These are phyloP conservation scores for Aspergillus alliaceus DNA, from an alignment of 2,329 filamentous ascomycete species.

Conservation along the genomic window DNA sequence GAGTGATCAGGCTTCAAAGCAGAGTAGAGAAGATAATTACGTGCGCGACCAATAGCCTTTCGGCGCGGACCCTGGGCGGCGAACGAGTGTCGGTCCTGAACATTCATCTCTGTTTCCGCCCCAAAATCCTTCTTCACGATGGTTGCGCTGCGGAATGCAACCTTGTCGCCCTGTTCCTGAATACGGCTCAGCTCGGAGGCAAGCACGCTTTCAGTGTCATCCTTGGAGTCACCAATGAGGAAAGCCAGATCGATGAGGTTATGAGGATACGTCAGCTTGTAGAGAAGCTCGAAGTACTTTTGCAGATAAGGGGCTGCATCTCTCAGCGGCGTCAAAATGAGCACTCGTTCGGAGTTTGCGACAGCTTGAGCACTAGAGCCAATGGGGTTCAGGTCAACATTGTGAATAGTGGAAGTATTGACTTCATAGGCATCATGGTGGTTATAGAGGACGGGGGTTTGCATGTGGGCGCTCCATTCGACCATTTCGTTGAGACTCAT, in stretches of 20 bases:
- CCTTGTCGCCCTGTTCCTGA: constrained; percentile 70
- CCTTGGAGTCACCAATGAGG: constrained; percentile 84
- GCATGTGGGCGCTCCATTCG: constrained; percentile 82
- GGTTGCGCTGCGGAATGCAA: constrained; percentile 80
- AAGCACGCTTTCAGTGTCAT: constrained; percentile 88
- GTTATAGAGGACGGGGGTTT: constrained; percentile 95
- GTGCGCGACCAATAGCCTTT: constrained; percentile 83
- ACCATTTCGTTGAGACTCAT: constrained; percentile 91
- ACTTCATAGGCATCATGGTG: constrained; percentile 84
- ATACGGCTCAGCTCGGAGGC: constrained; percentile 83
- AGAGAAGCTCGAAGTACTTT: constrained; percentile 91
- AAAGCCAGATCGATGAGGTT: constrained; percentile 93
- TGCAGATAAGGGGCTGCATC: constrained; percentile 79
- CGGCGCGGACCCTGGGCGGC: constrained; percentile 84
- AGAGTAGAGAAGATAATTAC: constrained; percentile 85
- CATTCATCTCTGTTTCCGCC: constrained; percentile 70
- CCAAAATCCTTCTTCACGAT: constrained; percentile 93
- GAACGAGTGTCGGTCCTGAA: constrained; percentile 82
- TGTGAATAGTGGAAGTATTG: constrained; percentile 75
- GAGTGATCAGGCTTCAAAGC: constrained; percentile 91
- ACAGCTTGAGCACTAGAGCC: constrained; percentile 76
- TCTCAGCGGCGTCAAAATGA: constrained; percentile 90
- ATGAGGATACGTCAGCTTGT: constrained; percentile 89
- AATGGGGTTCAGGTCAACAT: constrained; percentile 82
- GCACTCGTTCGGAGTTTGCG: constrained; percentile 78